Conservation (phyloP, 805 yeast genomes). For the Wickerhamomyces rabaulensis region DNA sequence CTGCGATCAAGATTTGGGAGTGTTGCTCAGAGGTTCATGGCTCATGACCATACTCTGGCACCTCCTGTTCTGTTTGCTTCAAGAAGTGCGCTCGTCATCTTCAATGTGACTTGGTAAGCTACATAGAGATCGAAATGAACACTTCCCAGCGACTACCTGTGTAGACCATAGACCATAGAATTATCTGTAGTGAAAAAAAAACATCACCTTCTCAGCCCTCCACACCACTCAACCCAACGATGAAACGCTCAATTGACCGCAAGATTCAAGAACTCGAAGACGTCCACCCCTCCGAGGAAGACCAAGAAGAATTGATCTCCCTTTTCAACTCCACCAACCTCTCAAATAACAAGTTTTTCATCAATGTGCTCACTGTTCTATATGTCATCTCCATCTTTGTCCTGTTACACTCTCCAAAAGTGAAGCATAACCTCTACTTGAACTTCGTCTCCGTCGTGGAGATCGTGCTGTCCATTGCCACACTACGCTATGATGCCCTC, state of each 20-base stretch:
- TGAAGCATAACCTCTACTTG: not conserved
- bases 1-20: too few relatives aligned
- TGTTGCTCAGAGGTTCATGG: too few relatives aligned
- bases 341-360: slow-evolving; percentile 9
- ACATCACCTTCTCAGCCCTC: too few relatives aligned
- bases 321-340: slow-evolving; percentile 10
- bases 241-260: not conserved
- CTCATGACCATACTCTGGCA: too few relatives aligned
- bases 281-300: slow-evolving; percentile 9
- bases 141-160: too few relatives aligned
- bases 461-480: not conserved
- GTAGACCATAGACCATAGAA: too few relatives aligned
- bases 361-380: slow-evolving; percentile 13
- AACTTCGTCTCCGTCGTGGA: not conserved
- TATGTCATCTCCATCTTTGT: slow-evolving; percentile 11
- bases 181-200: too few relatives aligned
- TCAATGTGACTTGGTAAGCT: too few relatives aligned
- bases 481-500: not conserved
- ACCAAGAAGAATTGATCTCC: slow-evolving; percentile 17
- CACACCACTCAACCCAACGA: too few relatives aligned
- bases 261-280: slow-evolving; percentile 1
- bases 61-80: too few relatives aligned
- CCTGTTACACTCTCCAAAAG: not conserved
- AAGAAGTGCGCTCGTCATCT: too few relatives aligned
- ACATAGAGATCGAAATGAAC: too few relatives aligned